Evolutionary conservation across 805 yeast species (phyloP).

Genomic region (Myxozyma neotropica): DNA sequence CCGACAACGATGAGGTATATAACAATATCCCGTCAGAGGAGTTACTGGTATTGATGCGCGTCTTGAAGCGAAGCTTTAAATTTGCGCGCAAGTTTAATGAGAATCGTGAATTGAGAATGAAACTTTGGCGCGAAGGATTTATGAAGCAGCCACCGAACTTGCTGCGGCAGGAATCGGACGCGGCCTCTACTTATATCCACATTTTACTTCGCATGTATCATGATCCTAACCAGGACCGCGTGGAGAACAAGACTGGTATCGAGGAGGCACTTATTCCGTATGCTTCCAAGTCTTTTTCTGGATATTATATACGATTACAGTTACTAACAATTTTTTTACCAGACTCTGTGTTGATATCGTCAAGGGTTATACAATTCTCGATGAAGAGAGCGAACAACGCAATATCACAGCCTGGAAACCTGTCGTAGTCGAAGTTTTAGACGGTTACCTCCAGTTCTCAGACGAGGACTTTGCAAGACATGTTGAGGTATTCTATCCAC

Average conservation of each 20-base stretch:
- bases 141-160: conserved; percentile 91
- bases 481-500: conserved; percentile 39
- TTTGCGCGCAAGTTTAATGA: conserved; percentile 88
- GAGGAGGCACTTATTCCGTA: conserved; percentile 51
- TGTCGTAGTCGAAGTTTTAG: conserved; percentile 83
- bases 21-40: conserved; percentile 66
- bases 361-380: conserved; percentile 67
- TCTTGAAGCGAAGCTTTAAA: conserved; percentile 68
- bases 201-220: conserved; percentile 78
- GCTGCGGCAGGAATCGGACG: conserved; percentile 85
- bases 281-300: neutral
- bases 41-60: conserved; percentile 59
- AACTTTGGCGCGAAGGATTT: conserved; percentile 88
- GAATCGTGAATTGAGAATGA: conserved; percentile 82
- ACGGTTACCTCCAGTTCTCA: conserved; percentile 77
- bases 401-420: conserved; percentile 88
- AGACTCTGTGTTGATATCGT: conserved; percentile 68
- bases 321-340: neutral
- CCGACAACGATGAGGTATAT: conserved; percentile 59
- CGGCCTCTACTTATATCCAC: conserved; percentile 83
- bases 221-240: conserved; percentile 56
- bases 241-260: conserved; percentile 53
- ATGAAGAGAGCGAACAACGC: conserved; percentile 70
- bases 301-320: neutral
- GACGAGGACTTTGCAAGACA: conserved; percentile 49